Percentiles rank a stretch among this genome's conserved stretches.
phyloP scores from a whole-genome alignment of 352 stramenopile genomes.

The Hyaloperonospora arabidopsidis region DNA sequence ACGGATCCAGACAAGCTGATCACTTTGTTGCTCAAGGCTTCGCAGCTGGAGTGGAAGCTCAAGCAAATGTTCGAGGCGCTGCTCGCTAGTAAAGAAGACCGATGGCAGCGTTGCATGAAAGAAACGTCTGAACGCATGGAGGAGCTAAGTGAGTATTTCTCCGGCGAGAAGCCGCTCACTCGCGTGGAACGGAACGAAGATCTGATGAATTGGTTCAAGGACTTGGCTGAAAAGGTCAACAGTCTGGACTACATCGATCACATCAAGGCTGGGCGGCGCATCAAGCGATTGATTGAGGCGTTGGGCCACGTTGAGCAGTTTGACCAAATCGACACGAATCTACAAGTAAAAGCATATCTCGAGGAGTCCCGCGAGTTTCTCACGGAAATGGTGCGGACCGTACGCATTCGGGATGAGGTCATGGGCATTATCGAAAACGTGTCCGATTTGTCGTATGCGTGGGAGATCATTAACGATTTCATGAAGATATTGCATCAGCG shows the following conservation, averaged over 20 bases:
- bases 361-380: slow-evolving; percentile 88
- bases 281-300: slow-evolving; percentile 90
- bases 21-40: slow-evolving; percentile 89
- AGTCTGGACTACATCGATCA: slow-evolving; percentile 87
- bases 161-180: slow-evolving; percentile 88
- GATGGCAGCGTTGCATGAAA: slow-evolving; percentile 87
- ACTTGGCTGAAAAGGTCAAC: slow-evolving; percentile 86
- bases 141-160: slow-evolving; percentile 92
- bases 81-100: slow-evolving; percentile 85
- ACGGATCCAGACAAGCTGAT: slow-evolving; percentile 83
- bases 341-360: slow-evolving; percentile 93
- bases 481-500: slow-evolving; percentile 90
- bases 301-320: slow-evolving; percentile 93
- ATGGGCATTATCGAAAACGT: slow-evolving; percentile 90
- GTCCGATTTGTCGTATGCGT: slow-evolving; percentile 91
- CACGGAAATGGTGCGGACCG: slow-evolving; percentile 91
- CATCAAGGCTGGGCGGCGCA: slow-evolving; percentile 89
- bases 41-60: slow-evolving; percentile 91
- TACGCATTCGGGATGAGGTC: slow-evolving; percentile 88
- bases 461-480: slow-evolving; percentile 93
- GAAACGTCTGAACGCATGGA: slow-evolving; percentile 87
- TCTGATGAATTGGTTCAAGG: slow-evolving; percentile 89
- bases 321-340: slow-evolving; percentile 92
- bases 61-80: slow-evolving; percentile 90
- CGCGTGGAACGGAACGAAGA: slow-evolving; percentile 91